Conservation (phyloP, 805 yeast species). For the Zygosaccharomyces bisporus region DNA sequence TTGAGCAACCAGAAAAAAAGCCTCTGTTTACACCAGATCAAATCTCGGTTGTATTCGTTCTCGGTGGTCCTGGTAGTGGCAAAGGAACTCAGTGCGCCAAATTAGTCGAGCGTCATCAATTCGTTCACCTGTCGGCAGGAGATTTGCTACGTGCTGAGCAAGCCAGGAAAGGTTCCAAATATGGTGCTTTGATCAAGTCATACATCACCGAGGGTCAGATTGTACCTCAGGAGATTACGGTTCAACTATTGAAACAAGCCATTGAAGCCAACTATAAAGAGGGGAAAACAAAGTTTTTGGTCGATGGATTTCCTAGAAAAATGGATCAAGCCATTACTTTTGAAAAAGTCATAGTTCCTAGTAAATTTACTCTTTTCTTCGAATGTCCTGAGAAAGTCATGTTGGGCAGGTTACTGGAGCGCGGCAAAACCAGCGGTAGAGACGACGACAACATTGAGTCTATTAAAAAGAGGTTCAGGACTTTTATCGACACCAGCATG, state of each 20-base stretch:
- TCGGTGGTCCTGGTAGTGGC: slow-evolving; percentile 98
- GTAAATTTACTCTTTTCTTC: slow-evolving; percentile 67
- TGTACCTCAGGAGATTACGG: slow-evolving; percentile 90
- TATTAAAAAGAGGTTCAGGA: slow-evolving; percentile 81
- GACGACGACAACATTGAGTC: slow-evolving; percentile 89
- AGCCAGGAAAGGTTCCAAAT: slow-evolving; percentile 71
- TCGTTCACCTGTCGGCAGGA: slow-evolving; percentile 93
- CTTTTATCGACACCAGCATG: slow-evolving; percentile 83
- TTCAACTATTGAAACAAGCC: slow-evolving; percentile 77
- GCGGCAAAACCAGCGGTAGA: slow-evolving; percentile 95
- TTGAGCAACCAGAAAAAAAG: slow-evolving; percentile 10
- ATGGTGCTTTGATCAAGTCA: slow-evolving; percentile 78
- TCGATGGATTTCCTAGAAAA: slow-evolving; percentile 96
- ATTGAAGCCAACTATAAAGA: slow-evolving; percentile 57
- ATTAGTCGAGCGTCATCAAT: slow-evolving; percentile 73
- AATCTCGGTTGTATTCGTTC: slow-evolving; percentile 78
- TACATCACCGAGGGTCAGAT: slow-evolving; percentile 84
- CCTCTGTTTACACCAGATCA: slow-evolving; percentile 59
- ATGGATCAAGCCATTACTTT: slow-evolving; percentile 98
- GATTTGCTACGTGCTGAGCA: slow-evolving; percentile 93
- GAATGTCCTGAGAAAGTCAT: slow-evolving; percentile 81
- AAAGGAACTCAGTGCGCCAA: slow-evolving; percentile 95
- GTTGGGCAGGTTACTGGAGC: slow-evolving; percentile 77
- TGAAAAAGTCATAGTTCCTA: slow-evolving; percentile 71
- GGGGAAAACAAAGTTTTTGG: slow-evolving; percentile 56